A percentile compares a stretch with the other conserved stretches of the same genome.
phyloP scores from a whole-genome alignment of 2,329 filamentous ascomycete genomes.

The Venturiaceae sp. region DNA sequence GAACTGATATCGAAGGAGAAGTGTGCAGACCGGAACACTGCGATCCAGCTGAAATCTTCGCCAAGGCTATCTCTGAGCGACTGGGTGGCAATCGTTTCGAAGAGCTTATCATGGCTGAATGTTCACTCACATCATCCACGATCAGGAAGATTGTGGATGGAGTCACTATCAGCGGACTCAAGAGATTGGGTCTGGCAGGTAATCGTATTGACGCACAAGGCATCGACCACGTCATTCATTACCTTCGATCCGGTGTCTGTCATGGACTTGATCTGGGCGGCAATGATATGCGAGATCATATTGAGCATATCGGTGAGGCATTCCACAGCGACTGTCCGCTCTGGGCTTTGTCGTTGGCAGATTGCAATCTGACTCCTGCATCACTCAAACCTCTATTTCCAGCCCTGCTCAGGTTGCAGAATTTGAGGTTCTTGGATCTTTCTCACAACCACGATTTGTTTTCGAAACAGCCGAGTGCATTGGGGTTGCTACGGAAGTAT shows the following conservation, averaged over 20 bases:
- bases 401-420: slow-evolving; percentile 55
- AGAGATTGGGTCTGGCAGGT: slow-evolving; percentile 71
- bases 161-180: slow-evolving; percentile 65
- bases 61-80: slow-evolving; percentile 66
- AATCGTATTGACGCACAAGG: slow-evolving; percentile 69
- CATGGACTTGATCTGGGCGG: slow-evolving; percentile 84
- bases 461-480: slow-evolving; percentile 59
- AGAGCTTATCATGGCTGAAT: slow-evolving; percentile 74
- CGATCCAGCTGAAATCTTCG: slow-evolving; percentile 57
- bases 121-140: slow-evolving; percentile 59
- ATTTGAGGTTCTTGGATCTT: slow-evolving; percentile 82
- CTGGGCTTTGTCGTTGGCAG: slow-evolving; percentile 76
- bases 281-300: slow-evolving; percentile 54
- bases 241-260: slow-evolving; percentile 66
- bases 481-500: slow-evolving; percentile 69
- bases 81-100: slow-evolving; percentile 68
- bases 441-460: slow-evolving; percentile 84
- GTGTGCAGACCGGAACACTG: slow-evolving; percentile 15
- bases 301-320: slow-evolving; percentile 39
- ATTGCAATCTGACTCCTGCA: slow-evolving; percentile 68
- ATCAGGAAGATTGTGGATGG: slow-evolving; percentile 73
- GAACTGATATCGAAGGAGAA: slow-evolving; percentile 9
- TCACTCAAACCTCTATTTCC: slow-evolving; percentile 69
- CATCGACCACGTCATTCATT: slow-evolving; percentile 65
- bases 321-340: slow-evolving; percentile 45